Evolutionary conservation across 2,329 filamentous ascomycete genomes (phyloP).

Genomic region (Cytospora chrysosperma): DNA sequence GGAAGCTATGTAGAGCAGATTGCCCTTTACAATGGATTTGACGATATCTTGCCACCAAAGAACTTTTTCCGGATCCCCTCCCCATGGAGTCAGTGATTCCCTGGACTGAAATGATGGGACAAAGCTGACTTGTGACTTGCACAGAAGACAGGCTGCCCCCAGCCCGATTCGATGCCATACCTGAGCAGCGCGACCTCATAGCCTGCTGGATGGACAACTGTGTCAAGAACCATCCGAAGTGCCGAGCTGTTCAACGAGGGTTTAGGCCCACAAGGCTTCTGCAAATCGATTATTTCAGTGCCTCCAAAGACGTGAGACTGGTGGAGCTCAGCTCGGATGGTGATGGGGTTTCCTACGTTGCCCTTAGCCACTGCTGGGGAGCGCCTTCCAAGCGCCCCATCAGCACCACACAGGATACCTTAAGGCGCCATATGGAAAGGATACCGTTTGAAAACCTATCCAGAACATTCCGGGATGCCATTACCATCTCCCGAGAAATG

Average conservation of each 20-base stretch:
- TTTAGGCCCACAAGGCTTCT: conserved; percentile 4
- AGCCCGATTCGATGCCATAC: neutral
- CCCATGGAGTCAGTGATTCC: neutral
- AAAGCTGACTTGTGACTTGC: neutral
- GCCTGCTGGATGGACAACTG: neutral
- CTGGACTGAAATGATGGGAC: neutral
- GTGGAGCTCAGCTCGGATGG: neutral
- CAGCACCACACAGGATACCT: neutral
- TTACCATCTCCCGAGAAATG: conserved; percentile 19
- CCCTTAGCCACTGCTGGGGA: conserved; percentile 23
- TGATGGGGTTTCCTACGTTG: neutral
- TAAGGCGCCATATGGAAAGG: neutral
- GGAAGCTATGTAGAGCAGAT: neutral
- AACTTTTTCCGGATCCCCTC: neutral
- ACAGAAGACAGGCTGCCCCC: neutral
- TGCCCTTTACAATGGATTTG: neutral
- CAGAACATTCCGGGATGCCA: conserved; percentile 24
- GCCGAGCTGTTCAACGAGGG: neutral
- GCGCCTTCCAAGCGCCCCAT: conserved; percentile 10
- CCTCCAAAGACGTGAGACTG: neutral
- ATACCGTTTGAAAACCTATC: conserved; percentile 15
- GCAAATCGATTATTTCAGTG: neutral
- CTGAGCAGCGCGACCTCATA: neutral
- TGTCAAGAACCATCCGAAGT: neutral
- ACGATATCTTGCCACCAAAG: neutral